Evolutionary conservation across 306 rosid species (phyloP).

Genomic region (Casuarina equisetifolia): DNA sequence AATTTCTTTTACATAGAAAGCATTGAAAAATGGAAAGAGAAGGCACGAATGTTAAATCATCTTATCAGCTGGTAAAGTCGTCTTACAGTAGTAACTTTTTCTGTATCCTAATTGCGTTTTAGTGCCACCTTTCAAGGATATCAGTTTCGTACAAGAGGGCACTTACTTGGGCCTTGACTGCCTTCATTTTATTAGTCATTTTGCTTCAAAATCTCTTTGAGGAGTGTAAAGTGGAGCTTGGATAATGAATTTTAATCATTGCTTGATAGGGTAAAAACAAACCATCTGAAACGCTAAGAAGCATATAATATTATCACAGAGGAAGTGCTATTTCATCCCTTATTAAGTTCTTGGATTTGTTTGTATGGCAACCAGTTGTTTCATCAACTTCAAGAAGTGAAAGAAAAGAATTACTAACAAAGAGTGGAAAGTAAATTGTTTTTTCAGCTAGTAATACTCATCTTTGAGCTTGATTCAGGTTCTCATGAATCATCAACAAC

Average conservation of each 20-base stretch:
- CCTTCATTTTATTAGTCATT: background rate
- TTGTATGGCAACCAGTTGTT: too few species aligned
- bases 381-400: too few species aligned
- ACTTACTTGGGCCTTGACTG: background rate
- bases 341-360: too few species aligned
- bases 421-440: too few species aligned
- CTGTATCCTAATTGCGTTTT: background rate
- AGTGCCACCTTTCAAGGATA: background rate
- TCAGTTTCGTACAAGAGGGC: background rate
- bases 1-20: background rate
- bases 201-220: background rate
- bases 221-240: background rate
- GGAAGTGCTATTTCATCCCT: too few species aligned
- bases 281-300: too few species aligned
- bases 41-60: slow-evolving; percentile 30
- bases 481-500: too few species aligned
- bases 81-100: background rate
- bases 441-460: too few species aligned
- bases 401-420: too few species aligned
- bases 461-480: too few species aligned
- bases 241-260: too few species aligned
- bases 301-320: too few species aligned
- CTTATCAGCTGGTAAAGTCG: slow-evolving; percentile 23
- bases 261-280: background rate
- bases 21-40: background rate